Evolutionary conservation across 768 basidiomycete species (phyloP).

Genomic region (Polyporus arcularius): DNA sequence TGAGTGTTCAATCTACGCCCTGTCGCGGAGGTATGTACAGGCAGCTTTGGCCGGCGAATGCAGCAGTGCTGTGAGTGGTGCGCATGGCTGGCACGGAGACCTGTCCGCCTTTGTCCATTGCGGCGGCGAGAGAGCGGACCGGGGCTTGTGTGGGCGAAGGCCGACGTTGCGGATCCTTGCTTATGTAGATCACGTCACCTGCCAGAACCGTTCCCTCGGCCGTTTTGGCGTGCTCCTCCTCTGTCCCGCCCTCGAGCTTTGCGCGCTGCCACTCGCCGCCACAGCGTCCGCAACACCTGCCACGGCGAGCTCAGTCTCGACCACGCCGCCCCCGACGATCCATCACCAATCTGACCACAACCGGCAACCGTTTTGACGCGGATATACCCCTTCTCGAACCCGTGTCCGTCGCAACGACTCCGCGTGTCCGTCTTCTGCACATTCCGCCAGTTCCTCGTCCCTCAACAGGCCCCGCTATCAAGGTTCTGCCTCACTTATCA

Average conservation of each 20-base stretch:
- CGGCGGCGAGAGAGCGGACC: no score
- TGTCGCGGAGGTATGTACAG: no score
- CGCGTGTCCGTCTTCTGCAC: slow-evolving; percentile 8
- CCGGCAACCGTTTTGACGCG: slow-evolving; percentile 8
- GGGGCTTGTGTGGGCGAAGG: neutral
- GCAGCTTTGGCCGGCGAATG: no score
- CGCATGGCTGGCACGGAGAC: no score
- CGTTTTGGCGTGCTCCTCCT: slow-evolving; percentile 6
- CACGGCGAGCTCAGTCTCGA: slow-evolving; percentile 2
- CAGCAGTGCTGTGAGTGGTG: no score
- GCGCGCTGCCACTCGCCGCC: neutral
- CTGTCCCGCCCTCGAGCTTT: neutral
- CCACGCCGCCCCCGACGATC: slow-evolving; percentile 2
- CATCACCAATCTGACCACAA: slow-evolving; percentile 8
- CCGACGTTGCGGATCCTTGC: neutral
- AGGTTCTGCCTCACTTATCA: slow-evolving; percentile 6
- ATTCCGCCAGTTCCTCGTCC: neutral
- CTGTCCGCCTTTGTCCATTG: no score
- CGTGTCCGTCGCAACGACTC: slow-evolving; percentile 10
- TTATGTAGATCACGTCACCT: neutral
- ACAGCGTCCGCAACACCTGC: slow-evolving; percentile 7
- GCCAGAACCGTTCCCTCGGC: slow-evolving; percentile 1
- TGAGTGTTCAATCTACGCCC: neutral
- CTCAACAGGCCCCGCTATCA: neutral
- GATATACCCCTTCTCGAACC: slow-evolving; percentile 15